Base-by-base conservation (phyloP, 2,329 filamentous ascomycete genomes). In the Aspergillus ochraceus region DNA sequence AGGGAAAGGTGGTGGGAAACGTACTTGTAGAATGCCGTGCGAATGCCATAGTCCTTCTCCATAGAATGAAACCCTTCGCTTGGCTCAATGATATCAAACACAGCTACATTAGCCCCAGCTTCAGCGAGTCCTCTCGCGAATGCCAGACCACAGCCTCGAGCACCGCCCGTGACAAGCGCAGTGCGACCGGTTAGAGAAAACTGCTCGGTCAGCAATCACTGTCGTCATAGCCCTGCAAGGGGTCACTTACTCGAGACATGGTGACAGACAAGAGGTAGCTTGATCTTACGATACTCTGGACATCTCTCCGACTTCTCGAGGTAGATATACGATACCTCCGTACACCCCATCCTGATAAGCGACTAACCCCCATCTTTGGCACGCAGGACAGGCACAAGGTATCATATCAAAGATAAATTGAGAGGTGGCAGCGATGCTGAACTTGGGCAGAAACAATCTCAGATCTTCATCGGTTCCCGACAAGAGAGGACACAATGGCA, bases 171-270 rank as follows among this genome's bases (percentile, higher is more conserved):
- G 5, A 82, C 73, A 30, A 82, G 61, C 22, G 76, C 79, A 4
- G 76, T 80, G 29, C 81, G 79, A 19, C 80, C 81, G 60, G 79
- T 75, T 4, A 84, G 69, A 0, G 79, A 81, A 61, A 84, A 83
- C 80, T 82, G 46, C 11, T n/a, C 2, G 10, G 24, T 67, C 52
- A 64, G 60, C 32, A 3, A 36, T 1, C 32, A 36, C 12, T 14
- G 3, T 11, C 32, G 32, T 36, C 32, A 36, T 36, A 36, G 10
- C 1, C 20, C 29, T 12, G 22, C 9, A 3, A 24, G 26, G 14
- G 17, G 20, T 6, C 2, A 52, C 60, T 32, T 60, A 71, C 70
- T 61, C 60, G 60, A 6, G 68, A 70, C 69, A 72, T 72, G 14
- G 30, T 57, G 11, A 10, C 6, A 36, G 11, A 4, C 10, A 36